Evolutionary conservation across 192 early-diverging fungal genomes (phyloP), one percentile per base, ranked within the genome.

Genomic region (Podila clonocystis): DNA sequence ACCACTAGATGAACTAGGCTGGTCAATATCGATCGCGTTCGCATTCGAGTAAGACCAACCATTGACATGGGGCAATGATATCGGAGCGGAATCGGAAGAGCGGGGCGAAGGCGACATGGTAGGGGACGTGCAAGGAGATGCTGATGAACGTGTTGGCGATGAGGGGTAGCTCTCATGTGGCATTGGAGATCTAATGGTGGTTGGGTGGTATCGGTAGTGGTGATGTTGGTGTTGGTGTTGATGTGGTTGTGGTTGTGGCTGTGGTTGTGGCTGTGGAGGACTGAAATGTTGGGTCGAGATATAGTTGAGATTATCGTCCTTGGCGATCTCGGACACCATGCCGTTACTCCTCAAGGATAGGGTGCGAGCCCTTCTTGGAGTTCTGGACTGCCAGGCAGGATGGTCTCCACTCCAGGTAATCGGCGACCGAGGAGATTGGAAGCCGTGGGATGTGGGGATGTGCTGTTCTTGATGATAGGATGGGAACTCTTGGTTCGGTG

Each of bases 31-130:
- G 41, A 33, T 9, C 1, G 31, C 29, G 9, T 79, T 68, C 5
- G 38, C 28, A 0, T 62, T 73, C 9, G 70, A 69, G 50, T 65
- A 61, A 8, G 77, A 57, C 77, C 77, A 80, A 1, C 68, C 20
- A 5, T 80, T 67, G 12, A 17, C n/a, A 58, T 73, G 0, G 77
- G 77, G 58, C 70, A 55, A 68, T 22, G 77, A 73, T 70, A 69
- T 67, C 5, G 67, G 72, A 9, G 66, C 28, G 1, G 77, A 72
- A 19, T 67, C 66, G 13, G 66, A 68, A 12, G 65, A 79, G 2
- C 52, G 20, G 24, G 70, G 65, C n/a, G 76, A 72, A 5, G 77
- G 77, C 33, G 77, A 80, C 33, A 73, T 33, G 1, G 52, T 57
- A 24, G 77, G 77, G 17, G 77, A 69, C 2, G 67, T 28, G 0